Evolutionary conservation across 192 early-diverging fungal species (phyloP).

Genomic region (Ambispora gerdemannii): DNA sequence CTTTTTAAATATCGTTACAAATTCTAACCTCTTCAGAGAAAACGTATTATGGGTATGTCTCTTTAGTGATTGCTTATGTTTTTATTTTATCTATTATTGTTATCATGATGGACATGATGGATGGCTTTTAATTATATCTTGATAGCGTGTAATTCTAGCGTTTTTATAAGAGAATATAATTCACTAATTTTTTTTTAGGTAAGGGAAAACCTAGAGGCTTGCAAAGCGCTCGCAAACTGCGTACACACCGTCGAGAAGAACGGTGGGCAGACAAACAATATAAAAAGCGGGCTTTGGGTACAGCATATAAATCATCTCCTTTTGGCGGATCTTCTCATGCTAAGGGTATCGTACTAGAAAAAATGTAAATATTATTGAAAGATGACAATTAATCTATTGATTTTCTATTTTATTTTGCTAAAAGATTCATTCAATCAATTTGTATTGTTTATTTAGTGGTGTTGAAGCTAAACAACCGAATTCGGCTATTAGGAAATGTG

Average conservation of each 20-base stretch:
- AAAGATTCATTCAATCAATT: conserved; percentile 13
- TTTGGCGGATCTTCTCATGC: conserved; percentile 99
- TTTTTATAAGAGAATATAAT: too few relatives aligned
- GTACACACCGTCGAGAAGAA: conserved; percentile 95
- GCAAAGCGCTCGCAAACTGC: conserved; percentile 97
- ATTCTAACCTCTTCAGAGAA: too few relatives aligned
- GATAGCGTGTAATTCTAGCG: too few relatives aligned
- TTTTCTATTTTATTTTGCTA: conserved; percentile 4
- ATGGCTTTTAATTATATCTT: too few relatives aligned
- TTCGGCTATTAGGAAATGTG: conserved; percentile 99
- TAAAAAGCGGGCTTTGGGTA: conserved; percentile 98
- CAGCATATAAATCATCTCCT: conserved; percentile 96
- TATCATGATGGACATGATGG: too few relatives aligned
- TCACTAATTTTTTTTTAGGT: conserved; percentile 37
- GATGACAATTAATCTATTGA: not conserved
- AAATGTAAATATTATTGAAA: conserved; percentile 71
- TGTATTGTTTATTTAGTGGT: conserved; percentile 79
- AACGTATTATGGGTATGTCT: too few relatives aligned
- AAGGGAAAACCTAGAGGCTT: conserved; percentile 96
- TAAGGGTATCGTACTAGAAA: conserved; percentile 99
- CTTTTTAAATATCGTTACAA: too few relatives aligned
- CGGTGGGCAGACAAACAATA: conserved; percentile 99
- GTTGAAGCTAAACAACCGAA: conserved; percentile 99
- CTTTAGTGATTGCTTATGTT: too few relatives aligned
- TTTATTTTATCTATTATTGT: too few relatives aligned